Evolutionary conservation across 352 stramenopile genomes (phyloP).

Genomic region (Phytophthora pini): DNA sequence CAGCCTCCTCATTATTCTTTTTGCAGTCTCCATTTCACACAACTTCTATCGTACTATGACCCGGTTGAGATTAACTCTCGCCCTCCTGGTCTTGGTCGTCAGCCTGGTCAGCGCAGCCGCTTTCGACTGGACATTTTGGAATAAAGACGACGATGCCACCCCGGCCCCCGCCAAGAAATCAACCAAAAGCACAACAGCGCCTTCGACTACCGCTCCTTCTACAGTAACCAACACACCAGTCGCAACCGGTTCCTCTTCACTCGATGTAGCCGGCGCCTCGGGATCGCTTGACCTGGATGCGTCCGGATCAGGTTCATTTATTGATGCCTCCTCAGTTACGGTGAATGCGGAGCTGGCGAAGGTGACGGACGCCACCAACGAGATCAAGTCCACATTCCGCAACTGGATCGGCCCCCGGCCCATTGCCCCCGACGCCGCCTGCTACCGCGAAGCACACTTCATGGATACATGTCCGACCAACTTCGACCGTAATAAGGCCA

Average conservation of each 20-base stretch:
- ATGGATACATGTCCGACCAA: conserved; percentile 45
- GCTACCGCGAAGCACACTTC: conserved; percentile 54
- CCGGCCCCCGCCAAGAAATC: background rate
- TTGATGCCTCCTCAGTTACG: conserved; percentile 9
- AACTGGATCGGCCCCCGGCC: conserved; percentile 47
- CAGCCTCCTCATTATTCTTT: conserved; percentile 31
- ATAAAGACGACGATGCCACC: conserved; percentile 20
- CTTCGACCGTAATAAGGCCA: conserved; percentile 44
- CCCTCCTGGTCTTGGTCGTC: conserved; percentile 23
- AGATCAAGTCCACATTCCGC: conserved; percentile 26
- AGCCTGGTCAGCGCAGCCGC: conserved; percentile 18
- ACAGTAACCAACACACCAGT: background rate
- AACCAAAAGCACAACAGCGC: background rate
- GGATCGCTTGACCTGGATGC: background rate
- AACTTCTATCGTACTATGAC: conserved; percentile 13
- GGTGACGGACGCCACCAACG: conserved; percentile 14
- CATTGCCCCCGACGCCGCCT: conserved; percentile 41
- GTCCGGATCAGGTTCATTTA: conserved; percentile 23
- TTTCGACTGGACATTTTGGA: conserved; percentile 37
- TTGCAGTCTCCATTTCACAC: conserved; percentile 21
- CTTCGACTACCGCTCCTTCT: conserved; percentile 11
- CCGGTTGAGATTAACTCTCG: conserved; percentile 24
- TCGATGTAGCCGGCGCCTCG: conserved; percentile 14
- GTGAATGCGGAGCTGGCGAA: conserved; percentile 21
- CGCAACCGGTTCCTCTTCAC: conserved; percentile 8